These are phyloP conservation scores for Trypethelium eluteriae DNA, from an alignment of 495 filamentous ascomycete genomes.

Conservation along the genomic window DNA sequence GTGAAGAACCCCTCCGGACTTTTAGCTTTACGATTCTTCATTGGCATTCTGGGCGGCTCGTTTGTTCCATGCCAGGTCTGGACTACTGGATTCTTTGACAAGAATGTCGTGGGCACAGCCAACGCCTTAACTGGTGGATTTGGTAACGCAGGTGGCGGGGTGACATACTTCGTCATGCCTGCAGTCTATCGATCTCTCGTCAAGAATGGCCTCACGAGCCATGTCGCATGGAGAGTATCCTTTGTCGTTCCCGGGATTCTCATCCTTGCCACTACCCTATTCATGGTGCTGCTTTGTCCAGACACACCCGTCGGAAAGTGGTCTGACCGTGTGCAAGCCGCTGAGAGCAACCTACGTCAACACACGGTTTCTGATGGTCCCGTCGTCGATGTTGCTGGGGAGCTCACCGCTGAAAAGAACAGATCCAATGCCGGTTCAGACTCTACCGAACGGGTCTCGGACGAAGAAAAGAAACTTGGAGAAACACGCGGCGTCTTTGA, in stretches of 20 bases:
- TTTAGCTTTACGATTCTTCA: constrained; percentile 77
- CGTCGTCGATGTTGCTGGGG: constrained; percentile 30
- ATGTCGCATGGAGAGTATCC: constrained; percentile 33
- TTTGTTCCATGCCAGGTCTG: constrained; percentile 97
- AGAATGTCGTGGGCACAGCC: constrained; percentile 85
- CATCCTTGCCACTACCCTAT: constrained; percentile 30
- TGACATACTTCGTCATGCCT: constrained; percentile 88
- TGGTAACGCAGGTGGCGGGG: constrained; percentile 87
- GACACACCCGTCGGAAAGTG: constrained; percentile 35
- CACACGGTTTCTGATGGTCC: constrained; percentile 22
- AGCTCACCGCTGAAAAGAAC: constrained; percentile 24
- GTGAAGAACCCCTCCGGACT: constrained; percentile 63
- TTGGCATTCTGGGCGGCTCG: constrained; percentile 81
- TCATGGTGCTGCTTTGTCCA: constrained; percentile 30
- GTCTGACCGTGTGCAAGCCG: constrained; percentile 30
- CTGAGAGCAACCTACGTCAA: constrained; percentile 28
- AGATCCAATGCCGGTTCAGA: not conserved
- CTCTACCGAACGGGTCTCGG: constrained; percentile 16
- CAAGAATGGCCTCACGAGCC: constrained; percentile 23
- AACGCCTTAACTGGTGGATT: constrained; percentile 80
- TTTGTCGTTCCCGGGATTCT: constrained; percentile 36
- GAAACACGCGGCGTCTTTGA: constrained; percentile 25
- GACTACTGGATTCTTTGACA: constrained; percentile 78
- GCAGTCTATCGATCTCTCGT: constrained; percentile 45
- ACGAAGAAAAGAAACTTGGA: constrained; percentile 31